These are phyloP conservation scores for Emiliania huxleyi DNA, from an alignment of 78 protist species.

Conservation along the genomic window DNA sequence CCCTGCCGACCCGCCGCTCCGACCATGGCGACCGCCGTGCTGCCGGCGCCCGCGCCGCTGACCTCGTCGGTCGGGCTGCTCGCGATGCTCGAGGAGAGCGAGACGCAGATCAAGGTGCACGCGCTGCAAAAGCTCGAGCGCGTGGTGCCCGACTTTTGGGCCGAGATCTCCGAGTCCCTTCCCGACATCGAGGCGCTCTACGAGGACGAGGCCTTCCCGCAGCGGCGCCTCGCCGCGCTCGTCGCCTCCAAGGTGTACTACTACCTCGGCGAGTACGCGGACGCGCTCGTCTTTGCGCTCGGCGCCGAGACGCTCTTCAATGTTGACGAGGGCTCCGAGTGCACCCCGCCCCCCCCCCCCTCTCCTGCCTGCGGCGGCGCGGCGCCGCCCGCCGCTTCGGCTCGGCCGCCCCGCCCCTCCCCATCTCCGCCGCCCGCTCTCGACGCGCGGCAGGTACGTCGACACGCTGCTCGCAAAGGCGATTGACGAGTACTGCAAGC, in stretches of 20 bases:
- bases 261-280: slow-evolving; percentile 80
- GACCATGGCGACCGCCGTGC: too few species aligned
- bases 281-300: slow-evolving; percentile 84
- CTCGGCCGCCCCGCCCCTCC: too few species aligned
- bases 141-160: slow-evolving; percentile 84
- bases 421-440: too few species aligned
- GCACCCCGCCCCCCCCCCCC: too few species aligned
- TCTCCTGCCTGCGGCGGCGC: too few species aligned
- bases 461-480: slow-evolving; percentile 36
- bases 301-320: slow-evolving; percentile 79
- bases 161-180: slow-evolving; percentile 56
- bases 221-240: too few species aligned
- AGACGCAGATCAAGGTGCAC: slow-evolving; percentile 15
- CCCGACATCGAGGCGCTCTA: slow-evolving; percentile 48
- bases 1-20: too few species aligned
- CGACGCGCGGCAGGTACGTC: too few species aligned
- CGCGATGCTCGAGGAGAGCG: slow-evolving; percentile 26
- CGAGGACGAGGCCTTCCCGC: slow-evolving; percentile 59
- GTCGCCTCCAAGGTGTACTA: slow-evolving; percentile 88
- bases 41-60: too few species aligned
- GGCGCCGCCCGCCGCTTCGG: too few species aligned
- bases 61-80: background rate
- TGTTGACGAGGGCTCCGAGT: background rate
- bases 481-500: slow-evolving; percentile 77
- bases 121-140: slow-evolving; percentile 43